Evolutionary conservation across 768 basidiomycete genomes (phyloP).

Genomic region (Leccinum subtestaceum): DNA sequence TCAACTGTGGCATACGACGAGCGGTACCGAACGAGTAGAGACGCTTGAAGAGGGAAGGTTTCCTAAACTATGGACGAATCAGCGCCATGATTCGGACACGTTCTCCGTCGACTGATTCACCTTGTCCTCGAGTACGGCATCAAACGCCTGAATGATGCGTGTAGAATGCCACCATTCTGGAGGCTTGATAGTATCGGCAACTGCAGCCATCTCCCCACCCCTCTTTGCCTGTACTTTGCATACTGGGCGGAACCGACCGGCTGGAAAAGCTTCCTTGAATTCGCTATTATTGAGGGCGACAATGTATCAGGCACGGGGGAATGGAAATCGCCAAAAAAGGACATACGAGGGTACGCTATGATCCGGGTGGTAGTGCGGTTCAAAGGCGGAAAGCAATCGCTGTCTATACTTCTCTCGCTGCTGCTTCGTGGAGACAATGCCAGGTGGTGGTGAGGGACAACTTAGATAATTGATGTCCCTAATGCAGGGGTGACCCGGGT

Average conservation of each 20-base stretch:
- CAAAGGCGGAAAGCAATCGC: conserved; percentile 72
- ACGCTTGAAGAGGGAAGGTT: conserved; percentile 83
- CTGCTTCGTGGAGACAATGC: conserved; percentile 71
- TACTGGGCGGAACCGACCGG: conserved; percentile 84
- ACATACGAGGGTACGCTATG: conserved; percentile 71
- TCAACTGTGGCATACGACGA: conserved; percentile 70
- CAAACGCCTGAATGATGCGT: conserved; percentile 87
- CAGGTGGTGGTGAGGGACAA: conserved; percentile 76
- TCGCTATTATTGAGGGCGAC: conserved; percentile 50
- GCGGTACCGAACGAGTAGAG: conserved; percentile 73
- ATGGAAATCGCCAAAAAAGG: not conserved
- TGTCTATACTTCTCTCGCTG: conserved; percentile 80
- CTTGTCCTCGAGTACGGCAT: conserved; percentile 81
- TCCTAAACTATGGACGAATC: conserved; percentile 63
- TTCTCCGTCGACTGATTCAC: conserved; percentile 34
- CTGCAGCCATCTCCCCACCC: conserved; percentile 72
- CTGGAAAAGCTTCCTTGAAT: conserved; percentile 94
- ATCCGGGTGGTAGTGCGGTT: conserved; percentile 86
- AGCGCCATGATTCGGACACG: not conserved
- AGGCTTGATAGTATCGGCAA: conserved; percentile 86
- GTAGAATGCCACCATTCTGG: conserved; percentile 96
- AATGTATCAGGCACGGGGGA: not conserved
- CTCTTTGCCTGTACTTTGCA: conserved; percentile 89
- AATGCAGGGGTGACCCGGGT: not conserved
- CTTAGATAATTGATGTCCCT: conserved; percentile 85